phyloP scores from a whole-genome alignment of 75 land plant species.

The Gnetum montanum region DNA sequence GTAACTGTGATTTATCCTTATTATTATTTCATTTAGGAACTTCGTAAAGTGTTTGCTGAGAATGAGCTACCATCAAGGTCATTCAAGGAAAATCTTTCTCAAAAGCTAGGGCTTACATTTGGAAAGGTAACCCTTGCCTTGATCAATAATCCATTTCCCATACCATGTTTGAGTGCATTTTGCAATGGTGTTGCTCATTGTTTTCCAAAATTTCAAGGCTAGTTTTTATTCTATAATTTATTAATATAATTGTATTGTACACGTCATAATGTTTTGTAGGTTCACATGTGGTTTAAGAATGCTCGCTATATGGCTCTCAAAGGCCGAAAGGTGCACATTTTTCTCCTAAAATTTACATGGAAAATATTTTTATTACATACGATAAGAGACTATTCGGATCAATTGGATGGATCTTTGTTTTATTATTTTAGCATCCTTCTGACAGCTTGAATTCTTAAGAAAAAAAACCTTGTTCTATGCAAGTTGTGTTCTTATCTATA shows the following conservation, averaged over 20 bases:
- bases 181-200: neutral
- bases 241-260: neutral
- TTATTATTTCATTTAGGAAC: too few relatives aligned
- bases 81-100: slow-evolving; percentile 34
- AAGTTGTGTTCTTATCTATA: too few relatives aligned
- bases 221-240: neutral
- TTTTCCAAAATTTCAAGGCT: neutral
- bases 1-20: too few relatives aligned
- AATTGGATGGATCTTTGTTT: too few relatives aligned
- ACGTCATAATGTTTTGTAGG: slow-evolving; percentile 26
- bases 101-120: slow-evolving; percentile 40
- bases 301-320: slow-evolving; percentile 57
- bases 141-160: neutral
- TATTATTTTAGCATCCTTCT: too few relatives aligned
- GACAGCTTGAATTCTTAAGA: too few relatives aligned
- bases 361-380: too few relatives aligned
- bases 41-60: slow-evolving; percentile 53
- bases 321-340: slow-evolving; percentile 38
- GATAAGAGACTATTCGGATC: too few relatives aligned
- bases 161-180: neutral
- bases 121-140: slow-evolving; percentile 34
- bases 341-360: neutral
- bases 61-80: slow-evolving; percentile 70
- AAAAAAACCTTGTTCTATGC: too few relatives aligned
- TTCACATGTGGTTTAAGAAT: slow-evolving; percentile 81